Evolutionary conservation across 2,329 filamentous ascomycete species (phyloP).

Genomic region (Beauveria sp.): DNA sequence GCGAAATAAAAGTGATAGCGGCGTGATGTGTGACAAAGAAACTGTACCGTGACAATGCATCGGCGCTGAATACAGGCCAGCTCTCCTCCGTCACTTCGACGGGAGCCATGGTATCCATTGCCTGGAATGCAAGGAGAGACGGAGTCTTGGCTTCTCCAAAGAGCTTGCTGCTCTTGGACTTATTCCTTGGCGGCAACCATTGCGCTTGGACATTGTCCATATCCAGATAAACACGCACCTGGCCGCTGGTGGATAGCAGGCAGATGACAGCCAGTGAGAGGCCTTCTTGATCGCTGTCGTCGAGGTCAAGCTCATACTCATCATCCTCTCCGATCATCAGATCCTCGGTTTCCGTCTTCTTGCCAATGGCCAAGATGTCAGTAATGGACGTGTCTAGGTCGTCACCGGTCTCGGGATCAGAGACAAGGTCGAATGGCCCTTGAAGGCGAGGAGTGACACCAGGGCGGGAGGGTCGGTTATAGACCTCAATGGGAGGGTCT

Average conservation of each 20-base stretch:
- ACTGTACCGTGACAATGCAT: slow-evolving; percentile 54
- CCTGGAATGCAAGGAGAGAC: slow-evolving; percentile 53
- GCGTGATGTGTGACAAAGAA: slow-evolving; percentile 56
- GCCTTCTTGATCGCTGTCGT: slow-evolving; percentile 50
- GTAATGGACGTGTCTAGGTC: slow-evolving; percentile 50
- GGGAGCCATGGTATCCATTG: slow-evolving; percentile 50
- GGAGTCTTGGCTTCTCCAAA: slow-evolving; percentile 33
- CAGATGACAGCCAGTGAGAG: slow-evolving; percentile 54
- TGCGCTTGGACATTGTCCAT: slow-evolving; percentile 56
- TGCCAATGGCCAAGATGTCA: slow-evolving; percentile 56
- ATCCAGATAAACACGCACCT: slow-evolving; percentile 54
- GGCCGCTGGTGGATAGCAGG: slow-evolving; percentile 52
- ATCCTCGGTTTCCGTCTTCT: slow-evolving; percentile 52
- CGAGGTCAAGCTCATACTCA: slow-evolving; percentile 51
- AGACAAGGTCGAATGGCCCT: slow-evolving; percentile 52
- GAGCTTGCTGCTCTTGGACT: slow-evolving; percentile 36
- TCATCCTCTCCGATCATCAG: slow-evolving; percentile 58
- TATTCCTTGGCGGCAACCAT: slow-evolving; percentile 54
- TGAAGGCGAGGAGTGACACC: slow-evolving; percentile 53
- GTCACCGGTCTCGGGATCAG: slow-evolving; percentile 49
- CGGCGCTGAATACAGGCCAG: slow-evolving; percentile 57
- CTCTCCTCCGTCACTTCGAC: slow-evolving; percentile 47
- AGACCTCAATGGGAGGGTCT: slow-evolving; percentile 48
- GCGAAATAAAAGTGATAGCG: slow-evolving; percentile 52
- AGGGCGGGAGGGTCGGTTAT: slow-evolving; percentile 47